Conservation (phyloP, 1,284 basidiomycete genomes). For the Irpex rosettiformis region DNA sequence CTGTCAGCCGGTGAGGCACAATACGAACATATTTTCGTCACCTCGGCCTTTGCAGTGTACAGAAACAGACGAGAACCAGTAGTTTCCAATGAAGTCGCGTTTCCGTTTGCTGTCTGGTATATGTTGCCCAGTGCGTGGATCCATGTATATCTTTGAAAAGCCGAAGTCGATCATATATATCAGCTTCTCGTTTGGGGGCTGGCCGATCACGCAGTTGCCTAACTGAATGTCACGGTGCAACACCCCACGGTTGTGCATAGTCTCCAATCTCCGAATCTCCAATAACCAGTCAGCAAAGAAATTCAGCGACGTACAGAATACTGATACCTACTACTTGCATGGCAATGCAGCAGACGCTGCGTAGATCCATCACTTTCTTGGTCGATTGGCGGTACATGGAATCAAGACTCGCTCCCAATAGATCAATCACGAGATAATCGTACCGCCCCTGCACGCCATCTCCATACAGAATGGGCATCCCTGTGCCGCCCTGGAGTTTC, state of each 20-base stretch:
- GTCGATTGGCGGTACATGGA: constrained; percentile 51
- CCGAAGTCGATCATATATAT: constrained; percentile 84
- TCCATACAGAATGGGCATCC: constrained; percentile 68
- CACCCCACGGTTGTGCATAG: constrained; percentile 69
- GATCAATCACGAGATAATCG: constrained; percentile 73
- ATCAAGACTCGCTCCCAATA: constrained; percentile 68
- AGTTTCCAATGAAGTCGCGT: constrained; percentile 76
- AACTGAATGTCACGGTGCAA: constrained; percentile 76
- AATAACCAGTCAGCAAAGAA: background rate
- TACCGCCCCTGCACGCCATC: constrained; percentile 55
- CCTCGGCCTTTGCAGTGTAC: constrained; percentile 75
- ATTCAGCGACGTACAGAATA: background rate
- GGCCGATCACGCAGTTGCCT: constrained; percentile 67
- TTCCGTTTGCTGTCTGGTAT: constrained; percentile 63
- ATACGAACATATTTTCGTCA: constrained; percentile 23
- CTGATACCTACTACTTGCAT: constrained; percentile 60
- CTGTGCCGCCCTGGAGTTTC: constrained; percentile 64
- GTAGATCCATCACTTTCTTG: constrained; percentile 58
- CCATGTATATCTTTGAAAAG: constrained; percentile 73
- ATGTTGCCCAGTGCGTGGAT: constrained; percentile 56
- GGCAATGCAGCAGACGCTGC: constrained; percentile 68
- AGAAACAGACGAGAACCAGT: constrained; percentile 72
- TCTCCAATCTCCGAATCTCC: constrained; percentile 64
- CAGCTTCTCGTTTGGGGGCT: constrained; percentile 48
- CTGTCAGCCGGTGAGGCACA: background rate